phyloP scores from a whole-genome alignment of 345 rosid genomes.

The Cardiospermum halicacabum region DNA sequence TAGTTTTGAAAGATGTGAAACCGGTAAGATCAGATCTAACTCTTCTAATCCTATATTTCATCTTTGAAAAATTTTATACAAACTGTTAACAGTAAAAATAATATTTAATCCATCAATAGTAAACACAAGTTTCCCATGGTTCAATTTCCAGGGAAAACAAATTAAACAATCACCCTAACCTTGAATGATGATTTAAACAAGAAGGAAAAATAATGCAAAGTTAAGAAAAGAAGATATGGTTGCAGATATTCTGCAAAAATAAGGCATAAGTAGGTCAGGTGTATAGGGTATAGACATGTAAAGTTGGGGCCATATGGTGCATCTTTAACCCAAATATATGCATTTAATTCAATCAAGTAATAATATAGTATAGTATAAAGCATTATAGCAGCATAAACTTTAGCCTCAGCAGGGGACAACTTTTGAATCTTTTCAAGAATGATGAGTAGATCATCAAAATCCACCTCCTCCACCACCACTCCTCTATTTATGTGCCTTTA shows the following conservation, averaged over 20 bases:
- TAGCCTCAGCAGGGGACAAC: slow-evolving; percentile 17
- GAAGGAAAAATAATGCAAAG: background rate
- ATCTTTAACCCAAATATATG: background rate
- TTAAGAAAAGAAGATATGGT: slow-evolving; percentile 2
- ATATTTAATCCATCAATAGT: too few relatives aligned
- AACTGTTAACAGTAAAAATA: too few relatives aligned
- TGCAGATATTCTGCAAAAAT: background rate
- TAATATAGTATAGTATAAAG: slow-evolving; percentile 12
- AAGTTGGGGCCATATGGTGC: background rate
- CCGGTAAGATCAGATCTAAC: too few relatives aligned
- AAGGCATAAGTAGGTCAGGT: background rate
- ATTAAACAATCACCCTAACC: too few relatives aligned
- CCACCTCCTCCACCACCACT: slow-evolving; percentile 19
- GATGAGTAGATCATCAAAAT: slow-evolving; percentile 37
- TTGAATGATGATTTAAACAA: too few relatives aligned
- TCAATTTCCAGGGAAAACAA: too few relatives aligned
- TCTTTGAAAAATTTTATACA: too few relatives aligned
- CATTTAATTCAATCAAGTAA: slow-evolving; percentile 28
- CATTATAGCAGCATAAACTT: slow-evolving; percentile 11
- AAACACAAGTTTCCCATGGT: background rate
- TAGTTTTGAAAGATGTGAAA: too few relatives aligned
- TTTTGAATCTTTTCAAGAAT: slow-evolving; percentile 45
- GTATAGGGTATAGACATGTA: background rate
- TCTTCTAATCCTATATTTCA: too few relatives aligned
- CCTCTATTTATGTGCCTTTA: slow-evolving; percentile 27